phyloP scores from a whole-genome alignment of 2,329 filamentous ascomycete genomes.

The Periconia sp. region DNA sequence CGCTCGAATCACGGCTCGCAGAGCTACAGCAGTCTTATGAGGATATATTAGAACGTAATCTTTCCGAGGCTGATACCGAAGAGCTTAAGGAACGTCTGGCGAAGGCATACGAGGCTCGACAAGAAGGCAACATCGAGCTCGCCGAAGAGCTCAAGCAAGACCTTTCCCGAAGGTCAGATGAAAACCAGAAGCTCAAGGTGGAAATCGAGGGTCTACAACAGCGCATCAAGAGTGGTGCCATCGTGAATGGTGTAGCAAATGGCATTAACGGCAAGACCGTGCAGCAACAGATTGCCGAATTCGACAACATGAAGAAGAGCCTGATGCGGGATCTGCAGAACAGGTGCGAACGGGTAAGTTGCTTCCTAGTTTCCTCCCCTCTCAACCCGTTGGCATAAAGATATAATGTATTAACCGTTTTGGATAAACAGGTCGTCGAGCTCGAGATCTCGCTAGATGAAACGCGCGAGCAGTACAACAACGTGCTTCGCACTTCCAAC shows the following conservation, averaged over 20 bases:
- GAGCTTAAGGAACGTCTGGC: constrained; percentile 83
- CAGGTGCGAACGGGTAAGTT: constrained; percentile 81
- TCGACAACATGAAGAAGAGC: constrained; percentile 99
- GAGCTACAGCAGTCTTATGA: constrained; percentile 84
- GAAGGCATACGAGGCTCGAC: constrained; percentile 76
- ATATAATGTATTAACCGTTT: constrained; percentile 23
- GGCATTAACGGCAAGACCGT: constrained; percentile 83
- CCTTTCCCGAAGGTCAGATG: constrained; percentile 76
- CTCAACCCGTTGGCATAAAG: constrained; percentile 9
- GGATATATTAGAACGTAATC: constrained; percentile 77
- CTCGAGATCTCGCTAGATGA: constrained; percentile 97
- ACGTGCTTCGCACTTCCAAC: constrained; percentile 93
- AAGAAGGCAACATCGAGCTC: constrained; percentile 74
- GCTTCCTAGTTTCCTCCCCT: constrained; percentile 11
- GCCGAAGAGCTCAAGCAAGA: constrained; percentile 79
- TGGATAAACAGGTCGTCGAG: constrained; percentile 71
- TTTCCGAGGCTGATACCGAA: constrained; percentile 78
- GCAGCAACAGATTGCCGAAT: constrained; percentile 97
- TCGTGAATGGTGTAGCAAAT: constrained; percentile 64
- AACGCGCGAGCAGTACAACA: constrained; percentile 98
- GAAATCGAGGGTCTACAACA: constrained; percentile 82
- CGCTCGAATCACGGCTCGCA: constrained; percentile 78
- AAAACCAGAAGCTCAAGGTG: constrained; percentile 80
- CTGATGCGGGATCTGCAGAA: constrained; percentile 99
- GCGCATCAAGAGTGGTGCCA: constrained; percentile 69